These are phyloP conservation scores for Patellifolia procumbens DNA, from an alignment of 179 eudicot genomes.

Conservation along the genomic window DNA sequence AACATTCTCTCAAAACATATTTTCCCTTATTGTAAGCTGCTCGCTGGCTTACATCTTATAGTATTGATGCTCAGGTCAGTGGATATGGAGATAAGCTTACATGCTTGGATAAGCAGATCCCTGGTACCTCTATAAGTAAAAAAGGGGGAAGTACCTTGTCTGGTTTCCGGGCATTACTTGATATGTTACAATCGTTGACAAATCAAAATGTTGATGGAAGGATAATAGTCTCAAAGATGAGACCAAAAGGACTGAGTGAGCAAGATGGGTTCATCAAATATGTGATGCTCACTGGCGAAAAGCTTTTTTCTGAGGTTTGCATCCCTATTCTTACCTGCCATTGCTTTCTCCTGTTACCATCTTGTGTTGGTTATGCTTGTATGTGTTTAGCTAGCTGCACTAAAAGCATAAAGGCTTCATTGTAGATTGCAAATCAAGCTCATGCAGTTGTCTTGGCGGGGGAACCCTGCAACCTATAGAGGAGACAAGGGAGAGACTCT, in stretches of 20 bases:
- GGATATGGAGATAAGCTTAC: constrained; percentile 80
- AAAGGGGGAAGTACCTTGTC: constrained; percentile 73
- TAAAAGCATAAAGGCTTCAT: neutral
- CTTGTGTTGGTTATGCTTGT: neutral
- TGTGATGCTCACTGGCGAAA: constrained; percentile 96
- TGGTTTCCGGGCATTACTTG: constrained; percentile 68
- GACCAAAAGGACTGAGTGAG: constrained; percentile 37
- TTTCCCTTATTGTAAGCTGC: neutral
- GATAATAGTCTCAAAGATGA: constrained; percentile 60
- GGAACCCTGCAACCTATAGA: constrained; percentile 96
- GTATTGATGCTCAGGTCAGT: constrained; percentile 57
- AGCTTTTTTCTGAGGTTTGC: constrained; percentile 85
- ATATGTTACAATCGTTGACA: constrained; percentile 62
- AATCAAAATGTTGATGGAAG: constrained; percentile 86
- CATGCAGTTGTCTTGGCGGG: constrained; percentile 87
- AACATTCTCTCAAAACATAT: constrained; percentile 6
- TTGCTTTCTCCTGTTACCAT: neutral
- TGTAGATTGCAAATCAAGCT: constrained; percentile 73
- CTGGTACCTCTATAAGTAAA: constrained; percentile 30
- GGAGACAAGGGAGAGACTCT: constrained; percentile 85
- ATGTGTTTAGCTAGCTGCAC: neutral
- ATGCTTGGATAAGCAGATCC: constrained; percentile 36
- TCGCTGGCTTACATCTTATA: neutral
- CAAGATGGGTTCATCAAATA: constrained; percentile 74
- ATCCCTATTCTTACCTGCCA: neutral